phyloP scores from a whole-genome alignment of 192 early-diverging fungal species.

The Powellomyces hirtus region DNA sequence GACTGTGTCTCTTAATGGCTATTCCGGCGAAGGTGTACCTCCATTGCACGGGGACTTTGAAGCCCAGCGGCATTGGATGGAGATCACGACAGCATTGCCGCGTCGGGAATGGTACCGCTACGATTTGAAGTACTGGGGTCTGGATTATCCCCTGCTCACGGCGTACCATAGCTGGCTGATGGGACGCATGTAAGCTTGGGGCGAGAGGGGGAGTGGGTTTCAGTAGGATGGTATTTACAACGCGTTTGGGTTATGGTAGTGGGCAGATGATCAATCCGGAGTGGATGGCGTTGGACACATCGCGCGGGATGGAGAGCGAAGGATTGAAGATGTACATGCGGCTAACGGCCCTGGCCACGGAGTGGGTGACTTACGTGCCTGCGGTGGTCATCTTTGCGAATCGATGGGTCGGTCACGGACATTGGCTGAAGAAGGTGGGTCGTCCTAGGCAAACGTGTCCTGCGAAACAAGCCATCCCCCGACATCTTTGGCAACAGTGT shows the following conservation, averaged over 20 bases:
- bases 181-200: constrained; percentile 62
- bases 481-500: no score
- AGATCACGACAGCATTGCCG: constrained; percentile 81
- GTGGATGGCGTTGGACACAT: constrained; percentile 84
- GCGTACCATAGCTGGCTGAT: constrained; percentile 91
- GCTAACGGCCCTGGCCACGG: constrained; percentile 68
- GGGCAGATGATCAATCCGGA: constrained; percentile 71
- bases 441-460: neutral
- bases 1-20: constrained; percentile 63
- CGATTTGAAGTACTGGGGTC: constrained; percentile 85
- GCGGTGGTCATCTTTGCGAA: constrained; percentile 66
- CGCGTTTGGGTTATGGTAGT: constrained; percentile 36
- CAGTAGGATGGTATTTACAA: no score
- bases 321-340: constrained; percentile 91
- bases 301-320: constrained; percentile 75
- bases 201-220: neutral
- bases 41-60: constrained; percentile 95
- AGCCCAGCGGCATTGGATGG: constrained; percentile 98
- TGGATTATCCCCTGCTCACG: constrained; percentile 96
- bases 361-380: constrained; percentile 74
- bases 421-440: neutral
- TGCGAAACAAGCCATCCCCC: no score
- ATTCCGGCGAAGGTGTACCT: constrained; percentile 71
- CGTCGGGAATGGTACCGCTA: constrained; percentile 84
- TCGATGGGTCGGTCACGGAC: constrained; percentile 9